Base-by-base conservation (phyloP, 1,139 yeast species). In the Saccharomyces hybrid region DNA sequence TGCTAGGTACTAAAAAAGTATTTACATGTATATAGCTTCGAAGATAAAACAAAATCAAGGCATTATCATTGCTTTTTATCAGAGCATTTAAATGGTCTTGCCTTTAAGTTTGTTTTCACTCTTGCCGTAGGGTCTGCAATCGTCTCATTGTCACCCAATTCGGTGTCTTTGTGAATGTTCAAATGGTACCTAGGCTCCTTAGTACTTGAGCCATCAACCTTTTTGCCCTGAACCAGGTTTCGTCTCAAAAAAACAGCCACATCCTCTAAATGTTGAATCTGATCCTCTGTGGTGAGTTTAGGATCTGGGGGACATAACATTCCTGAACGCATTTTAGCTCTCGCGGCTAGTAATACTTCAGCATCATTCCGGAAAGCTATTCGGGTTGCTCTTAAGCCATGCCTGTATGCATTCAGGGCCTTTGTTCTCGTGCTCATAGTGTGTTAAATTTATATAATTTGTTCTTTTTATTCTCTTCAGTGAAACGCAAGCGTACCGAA, bases 221-320 rank as follows among this genome's bases (percentile, higher is more conserved):
- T 78, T 64, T 75, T 77, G 4, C 96, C 99, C 71, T 93, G 99
- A 2, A 93, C 97, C 23, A 93, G 77, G 70, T 93, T 91, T 56
- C 78, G 75, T 51, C 80, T 75, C 58, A 93, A 75, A 60, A 90
- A 84, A 52, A 70, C 68, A 4, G 91, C 82, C 30, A 91, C 85
- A 38, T 85, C 95, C 54, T 83, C 79, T 59, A 89, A 74, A 61
- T 86, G 80, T 52, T 72, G 64, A 50, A 88, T 74, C 57, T 88
- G 85, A 57, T 81, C 80, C 6, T 77, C 78, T 1, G 67, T 65
- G 2, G 75, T 60, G 4, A 79, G 73, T 8, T 72, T 73, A 6
- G 64, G 62, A 50, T 67, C 67, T 31, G 76, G 75, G 48, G 76
- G 76, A 25, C 76, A 72, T 47, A 74, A 70, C 69, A 84, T 85